phyloP scores from a whole-genome alignment of 2,329 filamentous ascomycete genomes.

The Davidsoniella australis region DNA sequence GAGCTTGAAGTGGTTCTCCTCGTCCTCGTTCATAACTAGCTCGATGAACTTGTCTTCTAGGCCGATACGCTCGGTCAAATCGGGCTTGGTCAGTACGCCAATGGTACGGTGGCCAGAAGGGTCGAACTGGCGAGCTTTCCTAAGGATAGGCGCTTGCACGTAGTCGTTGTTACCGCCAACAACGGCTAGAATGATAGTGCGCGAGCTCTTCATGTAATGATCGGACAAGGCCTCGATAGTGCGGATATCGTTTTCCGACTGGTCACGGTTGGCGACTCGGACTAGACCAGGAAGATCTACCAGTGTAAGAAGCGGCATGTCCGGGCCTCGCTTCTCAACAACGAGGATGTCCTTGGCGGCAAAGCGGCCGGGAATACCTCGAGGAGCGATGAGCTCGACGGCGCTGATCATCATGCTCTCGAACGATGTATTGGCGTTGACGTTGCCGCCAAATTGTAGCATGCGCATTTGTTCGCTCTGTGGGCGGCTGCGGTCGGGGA shows the following conservation, averaged over 20 bases:
- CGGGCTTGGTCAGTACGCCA: conserved; percentile 35
- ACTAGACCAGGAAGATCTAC: conserved; percentile 46
- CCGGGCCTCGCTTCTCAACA: conserved; percentile 40
- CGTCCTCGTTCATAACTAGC: conserved; percentile 33
- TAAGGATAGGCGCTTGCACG: conserved; percentile 33
- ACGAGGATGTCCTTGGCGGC: conserved; percentile 37
- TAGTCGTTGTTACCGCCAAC: conserved; percentile 39
- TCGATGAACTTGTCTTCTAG: conserved; percentile 37
- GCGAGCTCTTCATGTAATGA: conserved; percentile 36
- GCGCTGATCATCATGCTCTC: conserved; percentile 34
- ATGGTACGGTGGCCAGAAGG: conserved; percentile 32
- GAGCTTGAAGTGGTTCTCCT: conserved; percentile 32
- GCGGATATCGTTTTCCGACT: conserved; percentile 34
- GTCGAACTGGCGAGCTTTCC: conserved; percentile 33
- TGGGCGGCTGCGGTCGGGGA: conserved; percentile 32
- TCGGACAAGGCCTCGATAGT: conserved; percentile 35
- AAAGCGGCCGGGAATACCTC: conserved; percentile 32
- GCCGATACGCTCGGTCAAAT: conserved; percentile 34
- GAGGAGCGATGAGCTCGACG: conserved; percentile 33
- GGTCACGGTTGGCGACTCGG: conserved; percentile 33
- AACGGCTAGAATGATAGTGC: conserved; percentile 38
- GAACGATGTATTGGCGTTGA: conserved; percentile 28
- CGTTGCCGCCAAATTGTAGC: conserved; percentile 29
- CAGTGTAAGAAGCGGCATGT: conserved; percentile 41
- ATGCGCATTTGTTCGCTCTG: conserved; percentile 30